These are phyloP conservation scores for Globisporangium acanthophoron DNA, from an alignment of 352 stramenopile species.

Conservation along the genomic window DNA sequence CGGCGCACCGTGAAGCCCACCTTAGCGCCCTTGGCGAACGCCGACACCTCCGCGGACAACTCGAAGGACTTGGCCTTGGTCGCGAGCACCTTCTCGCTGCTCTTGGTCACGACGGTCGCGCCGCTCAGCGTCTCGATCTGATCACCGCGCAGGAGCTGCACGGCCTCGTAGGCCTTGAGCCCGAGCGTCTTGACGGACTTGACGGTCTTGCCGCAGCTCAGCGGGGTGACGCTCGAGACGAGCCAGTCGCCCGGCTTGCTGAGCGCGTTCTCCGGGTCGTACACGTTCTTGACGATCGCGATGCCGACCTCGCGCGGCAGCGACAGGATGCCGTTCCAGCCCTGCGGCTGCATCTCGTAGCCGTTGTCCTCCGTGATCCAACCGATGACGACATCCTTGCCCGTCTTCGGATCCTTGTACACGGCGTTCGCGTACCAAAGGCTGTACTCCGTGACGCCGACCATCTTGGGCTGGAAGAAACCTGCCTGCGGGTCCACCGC, in stretches of 20 bases:
- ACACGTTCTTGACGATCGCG: conserved; percentile 40
- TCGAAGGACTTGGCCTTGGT: conserved; percentile 16
- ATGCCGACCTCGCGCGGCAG: conserved; percentile 49
- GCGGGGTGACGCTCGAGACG: conserved; percentile 30
- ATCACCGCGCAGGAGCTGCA: conserved; percentile 48
- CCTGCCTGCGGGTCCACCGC: conserved; percentile 17
- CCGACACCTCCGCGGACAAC: conserved; percentile 37
- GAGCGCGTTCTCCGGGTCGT: conserved; percentile 41
- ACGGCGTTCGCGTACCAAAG: conserved; percentile 70
- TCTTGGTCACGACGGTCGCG: conserved; percentile 17
- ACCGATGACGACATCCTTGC: conserved; percentile 52
- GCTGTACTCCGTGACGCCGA: conserved; percentile 54
- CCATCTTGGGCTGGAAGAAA: conserved; percentile 48
- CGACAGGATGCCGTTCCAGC: conserved; percentile 63
- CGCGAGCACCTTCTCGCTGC: conserved; percentile 15
- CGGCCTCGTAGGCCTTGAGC: conserved; percentile 36
- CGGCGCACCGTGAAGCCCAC: conserved; percentile 57
- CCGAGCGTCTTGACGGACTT: conserved; percentile 69
- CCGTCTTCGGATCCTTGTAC: conserved; percentile 49
- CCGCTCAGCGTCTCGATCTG: conserved; percentile 22
- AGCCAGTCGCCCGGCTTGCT: conserved; percentile 51
- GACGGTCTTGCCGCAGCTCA: conserved; percentile 21
- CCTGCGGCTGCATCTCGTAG: conserved; percentile 47
- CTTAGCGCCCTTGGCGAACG: conserved; percentile 49
- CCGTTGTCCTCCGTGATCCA: conserved; percentile 62